Evolutionary conservation across 2,329 filamentous ascomycete genomes (phyloP), one percentile per base, ranked within the genome.

Genomic region (Hymenoscyphus scutula): DNA sequence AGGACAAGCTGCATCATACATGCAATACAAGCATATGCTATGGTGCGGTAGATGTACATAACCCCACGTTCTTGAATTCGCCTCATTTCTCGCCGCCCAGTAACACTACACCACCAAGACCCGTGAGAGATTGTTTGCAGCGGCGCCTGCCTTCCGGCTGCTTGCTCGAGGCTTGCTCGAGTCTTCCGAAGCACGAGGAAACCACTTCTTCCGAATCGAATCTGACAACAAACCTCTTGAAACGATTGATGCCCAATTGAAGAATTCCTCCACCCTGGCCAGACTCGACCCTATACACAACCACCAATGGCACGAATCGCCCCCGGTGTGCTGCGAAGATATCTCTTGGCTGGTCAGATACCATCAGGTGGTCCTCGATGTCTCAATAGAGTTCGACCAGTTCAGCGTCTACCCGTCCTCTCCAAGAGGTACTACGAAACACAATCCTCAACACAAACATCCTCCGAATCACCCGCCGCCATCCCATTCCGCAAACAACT

Each of bases 401-500:
- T 27, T 17, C 53, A 56, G 29, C 59, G 37, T 13, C 30, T 45
- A 48, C 10, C 53, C 23, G 37, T 17, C 15, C 19, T 19, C 15
- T 53, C 58, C 7, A 60, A 56, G 29, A 60, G 51, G 48, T 56
- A 55, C 23, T 23, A 55, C 58, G 13, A 27, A 59, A 63, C 58
- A 58, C 51, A 56, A 64, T 62, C 63, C 15, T 53, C n/a, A 3
- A 34, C 58, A 60, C 51, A 56, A 64, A 63, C 63, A 25, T 30
- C 66, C n/a, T 56, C 63, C n/a, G 55, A 64, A 29, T 25, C 64
- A 38, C 59, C 64, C 7, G n/a, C 59, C 23, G 59, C 65, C 13
- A 64, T 72, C 0, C 87, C 89, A 10, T 77, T 91, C 10, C 85
- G 89, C 34, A 92, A 92, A 73, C 84, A 89, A 71, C 75, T 91